Percentiles rank a stretch among this genome's conserved stretches.
phyloP scores from a whole-genome alignment of 202 grass and related monocot species.

The Alloteropsis angusta region DNA sequence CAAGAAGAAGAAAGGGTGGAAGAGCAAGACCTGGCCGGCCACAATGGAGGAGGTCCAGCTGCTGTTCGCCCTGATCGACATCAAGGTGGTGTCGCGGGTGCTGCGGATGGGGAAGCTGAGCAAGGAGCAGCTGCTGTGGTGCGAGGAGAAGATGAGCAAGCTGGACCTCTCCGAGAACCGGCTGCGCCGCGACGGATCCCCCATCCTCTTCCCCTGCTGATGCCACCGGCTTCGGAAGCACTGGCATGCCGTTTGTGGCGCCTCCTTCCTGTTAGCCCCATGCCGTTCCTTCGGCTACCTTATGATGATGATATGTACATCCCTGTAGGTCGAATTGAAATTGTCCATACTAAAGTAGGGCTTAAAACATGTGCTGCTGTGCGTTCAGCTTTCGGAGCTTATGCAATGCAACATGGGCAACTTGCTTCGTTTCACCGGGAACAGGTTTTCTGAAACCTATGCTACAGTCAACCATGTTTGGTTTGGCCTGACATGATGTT shows the following conservation, averaged over 20 bases:
- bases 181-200: constrained; percentile 62
- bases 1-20: constrained; percentile 89
- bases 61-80: constrained; percentile 68
- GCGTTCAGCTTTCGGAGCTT: neutral
- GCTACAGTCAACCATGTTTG: neutral
- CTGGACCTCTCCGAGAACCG: constrained; percentile 63
- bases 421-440: neutral
- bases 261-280: neutral
- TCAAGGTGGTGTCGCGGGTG: constrained; percentile 81
- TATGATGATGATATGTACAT: constrained; percentile 34
- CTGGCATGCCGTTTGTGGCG: neutral
- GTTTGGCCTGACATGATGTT: neutral
- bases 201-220: constrained; percentile 87
- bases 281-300: neutral
- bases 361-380: constrained; percentile 1
- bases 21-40: constrained; percentile 64
- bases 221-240: neutral
- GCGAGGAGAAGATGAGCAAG: constrained; percentile 99
- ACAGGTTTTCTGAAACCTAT: neutral
- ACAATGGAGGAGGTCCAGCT: constrained; percentile 76
- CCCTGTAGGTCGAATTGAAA: constrained; percentile 6
- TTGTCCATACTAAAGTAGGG: constrained; percentile 21
- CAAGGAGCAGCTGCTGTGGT: constrained; percentile 98
- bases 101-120: constrained; percentile 72
- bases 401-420: neutral